Evolutionary conservation across 2,329 filamentous ascomycete genomes (phyloP).

Genomic region (Niveomyces coronatus): DNA sequence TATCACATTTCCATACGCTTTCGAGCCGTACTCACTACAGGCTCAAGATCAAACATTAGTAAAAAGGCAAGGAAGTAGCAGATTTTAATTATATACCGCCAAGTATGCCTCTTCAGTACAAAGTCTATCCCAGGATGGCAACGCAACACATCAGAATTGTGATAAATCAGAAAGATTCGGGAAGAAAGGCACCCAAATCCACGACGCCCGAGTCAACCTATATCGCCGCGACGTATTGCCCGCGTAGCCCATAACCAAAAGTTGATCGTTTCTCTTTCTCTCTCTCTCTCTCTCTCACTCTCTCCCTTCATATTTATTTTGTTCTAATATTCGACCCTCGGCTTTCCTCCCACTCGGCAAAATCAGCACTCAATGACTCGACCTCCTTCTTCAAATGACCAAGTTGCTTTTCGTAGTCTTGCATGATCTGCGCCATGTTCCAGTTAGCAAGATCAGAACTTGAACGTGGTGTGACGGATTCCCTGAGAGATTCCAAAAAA

Average conservation of each 20-base stretch:
- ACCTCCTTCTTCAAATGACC: constrained; percentile 64
- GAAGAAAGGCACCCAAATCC: neutral
- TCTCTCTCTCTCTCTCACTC: no score
- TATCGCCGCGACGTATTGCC: neutral
- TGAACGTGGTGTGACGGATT: no score
- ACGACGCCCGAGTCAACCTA: constrained; percentile 5
- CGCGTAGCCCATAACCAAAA: neutral
- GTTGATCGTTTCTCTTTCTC: no score
- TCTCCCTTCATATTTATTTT: constrained; percentile 8
- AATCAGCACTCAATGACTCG: constrained; percentile 50
- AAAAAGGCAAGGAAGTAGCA: no score
- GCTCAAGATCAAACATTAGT: no score
- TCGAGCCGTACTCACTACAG: no score
- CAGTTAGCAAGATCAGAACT: constrained; percentile 12
- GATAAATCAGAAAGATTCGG: no score
- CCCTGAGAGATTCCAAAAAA: neutral
- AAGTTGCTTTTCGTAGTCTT: constrained; percentile 74
- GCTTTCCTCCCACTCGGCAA: constrained; percentile 44
- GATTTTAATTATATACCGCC: no score
- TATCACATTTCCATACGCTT: constrained; percentile 2
- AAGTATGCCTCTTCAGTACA: no score
- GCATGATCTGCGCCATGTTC: constrained; percentile 50
- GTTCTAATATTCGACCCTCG: constrained; percentile 29
- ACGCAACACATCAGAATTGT: no score
- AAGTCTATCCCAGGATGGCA: no score